A percentile compares a stretch with the other conserved stretches of the same genome.
phyloP scores from a whole-genome alignment of 2,329 filamentous ascomycete species.

The Verticillium nonalfalfae region DNA sequence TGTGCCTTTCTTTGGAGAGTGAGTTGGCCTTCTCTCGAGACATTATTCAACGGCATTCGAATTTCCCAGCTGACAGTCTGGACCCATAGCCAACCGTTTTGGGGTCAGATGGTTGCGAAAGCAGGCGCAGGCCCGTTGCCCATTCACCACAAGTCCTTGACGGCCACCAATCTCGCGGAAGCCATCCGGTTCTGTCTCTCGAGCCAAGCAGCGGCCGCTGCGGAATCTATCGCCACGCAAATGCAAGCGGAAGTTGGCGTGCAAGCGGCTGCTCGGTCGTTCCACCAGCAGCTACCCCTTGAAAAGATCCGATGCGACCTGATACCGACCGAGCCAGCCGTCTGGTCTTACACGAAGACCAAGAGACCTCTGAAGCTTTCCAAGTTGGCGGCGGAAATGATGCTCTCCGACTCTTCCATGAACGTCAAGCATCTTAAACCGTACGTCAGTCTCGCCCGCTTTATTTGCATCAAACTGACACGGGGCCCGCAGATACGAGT shows the following conservation, averaged over 20 bases:
- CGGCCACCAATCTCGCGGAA: constrained; percentile 56
- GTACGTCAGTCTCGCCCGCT: constrained; percentile 33
- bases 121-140: constrained; percentile 68
- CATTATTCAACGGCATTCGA: too few species aligned
- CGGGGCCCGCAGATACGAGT: background rate
- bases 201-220: constrained; percentile 51
- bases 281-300: constrained; percentile 62
- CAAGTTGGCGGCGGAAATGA: constrained; percentile 57
- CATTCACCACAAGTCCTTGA: constrained; percentile 63
- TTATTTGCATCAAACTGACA: background rate
- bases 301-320: constrained; percentile 65
- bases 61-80: too few species aligned
- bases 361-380: constrained; percentile 60
- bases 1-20: constrained; percentile 78
- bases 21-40: background rate
- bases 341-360: constrained; percentile 68
- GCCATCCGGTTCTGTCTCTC: constrained; percentile 56
- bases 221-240: constrained; percentile 50
- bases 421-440: constrained; percentile 67
- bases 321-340: constrained; percentile 60
- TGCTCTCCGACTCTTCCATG: constrained; percentile 59
- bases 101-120: constrained; percentile 69
- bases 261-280: constrained; percentile 57
- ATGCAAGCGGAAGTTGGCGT: constrained; percentile 63
- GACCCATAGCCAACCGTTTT: constrained; percentile 57